Percentiles rank a stretch among this genome's conserved stretches.
phyloP scores from a whole-genome alignment of 495 filamentous ascomycete genomes.

The Xylaria cubensis region DNA sequence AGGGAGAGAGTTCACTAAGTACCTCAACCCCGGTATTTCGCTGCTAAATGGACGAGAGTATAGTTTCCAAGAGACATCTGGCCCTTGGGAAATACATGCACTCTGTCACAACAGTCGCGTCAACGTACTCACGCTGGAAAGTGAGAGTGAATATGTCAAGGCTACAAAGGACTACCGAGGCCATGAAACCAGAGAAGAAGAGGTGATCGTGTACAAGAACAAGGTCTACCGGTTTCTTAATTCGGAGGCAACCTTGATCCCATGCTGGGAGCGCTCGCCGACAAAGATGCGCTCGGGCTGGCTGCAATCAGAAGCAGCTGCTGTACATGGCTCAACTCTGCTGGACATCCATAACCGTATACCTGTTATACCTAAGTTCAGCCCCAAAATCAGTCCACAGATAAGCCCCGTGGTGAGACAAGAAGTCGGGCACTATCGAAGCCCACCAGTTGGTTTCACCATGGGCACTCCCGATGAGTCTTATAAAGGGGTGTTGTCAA shows the following conservation, averaged over 20 bases:
- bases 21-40: background rate
- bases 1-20: background rate
- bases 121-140: constrained; percentile 19
- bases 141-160: constrained; percentile 15
- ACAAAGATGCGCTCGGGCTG: constrained; percentile 23
- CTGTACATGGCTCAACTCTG: constrained; percentile 26
- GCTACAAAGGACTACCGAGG: constrained; percentile 17
- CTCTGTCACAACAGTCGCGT: constrained; percentile 33
- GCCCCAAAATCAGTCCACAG: constrained; percentile 1
- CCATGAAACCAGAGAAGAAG: constrained; percentile 20
- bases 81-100: constrained; percentile 35
- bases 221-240: constrained; percentile 25
- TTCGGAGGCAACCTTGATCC: constrained; percentile 26
- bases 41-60: constrained; percentile 1
- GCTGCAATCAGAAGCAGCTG: constrained; percentile 30
- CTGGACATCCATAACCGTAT: constrained; percentile 19
- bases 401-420: background rate
- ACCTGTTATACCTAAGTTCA: background rate
- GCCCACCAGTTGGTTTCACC: too few relatives aligned
- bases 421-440: background rate
- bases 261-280: constrained; percentile 28
- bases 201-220: constrained; percentile 8
- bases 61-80: constrained; percentile 21
- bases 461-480: background rate
- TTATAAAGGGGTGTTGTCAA: background rate